phyloP scores from a whole-genome alignment of 1,139 yeast genomes.

The Suhomyces taliae region DNA sequence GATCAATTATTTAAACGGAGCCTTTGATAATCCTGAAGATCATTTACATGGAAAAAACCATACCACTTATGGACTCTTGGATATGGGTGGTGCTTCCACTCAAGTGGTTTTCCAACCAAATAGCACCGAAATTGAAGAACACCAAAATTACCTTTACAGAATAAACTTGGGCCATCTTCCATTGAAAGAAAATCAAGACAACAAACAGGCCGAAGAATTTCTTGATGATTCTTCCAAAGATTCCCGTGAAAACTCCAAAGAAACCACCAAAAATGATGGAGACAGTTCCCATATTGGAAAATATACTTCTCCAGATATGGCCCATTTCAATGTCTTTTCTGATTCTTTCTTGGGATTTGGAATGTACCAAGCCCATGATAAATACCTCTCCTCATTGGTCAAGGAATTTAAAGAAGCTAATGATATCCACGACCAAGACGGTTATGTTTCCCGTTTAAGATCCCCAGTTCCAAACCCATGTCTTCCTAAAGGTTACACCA shows the following conservation, averaged over 20 bases:
- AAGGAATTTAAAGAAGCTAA: conserved; percentile 21
- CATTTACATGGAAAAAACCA: conserved; percentile 55
- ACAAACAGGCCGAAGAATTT: background rate
- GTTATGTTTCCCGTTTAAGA: conserved; percentile 13
- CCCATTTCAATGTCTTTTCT: conserved; percentile 57
- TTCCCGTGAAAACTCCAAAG: background rate
- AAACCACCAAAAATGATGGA: background rate
- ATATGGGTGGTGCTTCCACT: conserved; percentile 89
- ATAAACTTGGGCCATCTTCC: conserved; percentile 49
- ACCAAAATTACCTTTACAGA: conserved; percentile 53
- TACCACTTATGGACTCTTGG: conserved; percentile 70
- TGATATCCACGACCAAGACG: conserved; percentile 13
- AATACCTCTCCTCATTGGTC: conserved; percentile 45
- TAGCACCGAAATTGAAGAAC: conserved; percentile 52
- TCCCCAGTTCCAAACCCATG: conserved; percentile 59
- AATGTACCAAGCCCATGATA: conserved; percentile 63
- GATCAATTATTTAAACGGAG: conserved; percentile 65
- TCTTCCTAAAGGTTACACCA: conserved; percentile 49
- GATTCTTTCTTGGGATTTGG: conserved; percentile 80
- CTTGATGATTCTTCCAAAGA: background rate
- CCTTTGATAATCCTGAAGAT: conserved; percentile 49
- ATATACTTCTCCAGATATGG: conserved; percentile 9
- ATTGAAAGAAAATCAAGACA: background rate
- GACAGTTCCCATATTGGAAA: background rate
- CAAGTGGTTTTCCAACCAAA: conserved; percentile 80